phyloP scores from a whole-genome alignment of 352 stramenopile genomes.

The Phytophthora rubi region DNA sequence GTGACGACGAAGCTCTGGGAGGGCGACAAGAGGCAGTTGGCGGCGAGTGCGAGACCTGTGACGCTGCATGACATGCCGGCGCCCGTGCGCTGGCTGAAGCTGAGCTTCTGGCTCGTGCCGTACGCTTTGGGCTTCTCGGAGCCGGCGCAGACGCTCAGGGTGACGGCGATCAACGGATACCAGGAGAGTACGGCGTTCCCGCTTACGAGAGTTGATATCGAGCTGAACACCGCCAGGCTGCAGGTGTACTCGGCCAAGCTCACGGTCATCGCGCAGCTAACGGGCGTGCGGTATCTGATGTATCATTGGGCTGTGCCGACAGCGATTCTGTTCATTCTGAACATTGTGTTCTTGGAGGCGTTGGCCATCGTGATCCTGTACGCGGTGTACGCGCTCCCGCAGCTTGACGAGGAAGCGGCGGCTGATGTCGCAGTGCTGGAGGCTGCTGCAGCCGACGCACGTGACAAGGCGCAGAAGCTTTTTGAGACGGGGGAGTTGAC shows the following conservation, averaged over 20 bases:
- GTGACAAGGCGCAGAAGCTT: constrained; percentile 34
- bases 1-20: constrained; percentile 53
- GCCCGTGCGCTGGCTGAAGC: constrained; percentile 61
- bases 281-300: constrained; percentile 84
- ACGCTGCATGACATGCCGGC: constrained; percentile 68
- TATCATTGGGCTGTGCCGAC: constrained; percentile 86
- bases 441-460: constrained; percentile 29
- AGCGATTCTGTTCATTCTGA: constrained; percentile 73
- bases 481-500: constrained; percentile 19
- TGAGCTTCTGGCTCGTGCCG: constrained; percentile 55
- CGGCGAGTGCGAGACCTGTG: constrained; percentile 58
- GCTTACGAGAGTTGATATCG: constrained; percentile 57
- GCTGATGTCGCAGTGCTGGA: constrained; percentile 26
- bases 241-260: constrained; percentile 80
- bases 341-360: constrained; percentile 78
- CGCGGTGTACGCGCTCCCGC: constrained; percentile 64
- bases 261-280: constrained; percentile 84
- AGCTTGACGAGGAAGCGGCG: constrained; percentile 34
- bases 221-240: constrained; percentile 71
- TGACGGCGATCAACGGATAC: constrained; percentile 77
- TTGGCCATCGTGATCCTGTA: constrained; percentile 72
- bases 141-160: constrained; percentile 53
- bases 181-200: constrained; percentile 57
- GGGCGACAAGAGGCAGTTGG: constrained; percentile 37
- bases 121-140: constrained; percentile 65